Percentiles rank a stretch among this genome's conserved stretches.
phyloP scores from a whole-genome alignment of 192 early-diverging fungal species.

The Powellomyces hirtus region DNA sequence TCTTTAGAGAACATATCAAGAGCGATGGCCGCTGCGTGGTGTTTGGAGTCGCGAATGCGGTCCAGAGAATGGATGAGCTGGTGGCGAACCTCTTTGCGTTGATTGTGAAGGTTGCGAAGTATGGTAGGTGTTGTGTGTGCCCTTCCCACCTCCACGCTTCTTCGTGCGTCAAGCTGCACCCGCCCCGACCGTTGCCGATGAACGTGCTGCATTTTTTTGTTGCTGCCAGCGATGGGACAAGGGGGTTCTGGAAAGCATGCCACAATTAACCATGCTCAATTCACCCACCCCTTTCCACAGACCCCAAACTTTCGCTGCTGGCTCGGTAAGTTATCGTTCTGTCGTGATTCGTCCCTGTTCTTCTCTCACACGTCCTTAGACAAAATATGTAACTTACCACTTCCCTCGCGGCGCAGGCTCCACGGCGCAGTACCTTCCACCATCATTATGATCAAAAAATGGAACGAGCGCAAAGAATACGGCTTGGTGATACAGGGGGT shows the following conservation, averaged over 20 bases:
- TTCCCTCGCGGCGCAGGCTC: constrained; percentile 17
- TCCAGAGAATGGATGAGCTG: constrained; percentile 38
- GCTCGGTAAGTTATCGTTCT: constrained; percentile 18
- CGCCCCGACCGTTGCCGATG: too few species aligned
- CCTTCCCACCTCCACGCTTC: too few species aligned
- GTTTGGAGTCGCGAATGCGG: constrained; percentile 6
- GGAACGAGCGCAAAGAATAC: constrained; percentile 40
- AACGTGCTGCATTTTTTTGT: too few species aligned
- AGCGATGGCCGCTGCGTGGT: not conserved
- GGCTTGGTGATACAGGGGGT: constrained; percentile 25
- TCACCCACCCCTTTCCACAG: constrained; percentile 22
- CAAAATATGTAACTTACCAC: not conserved
- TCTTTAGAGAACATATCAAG: constrained; percentile 6
- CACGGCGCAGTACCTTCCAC: constrained; percentile 35
- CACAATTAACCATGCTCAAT: not conserved
- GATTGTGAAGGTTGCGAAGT: constrained; percentile 37
- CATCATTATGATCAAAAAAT: constrained; percentile 33
- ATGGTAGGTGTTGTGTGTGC: constrained; percentile 36
- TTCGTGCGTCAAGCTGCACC: too few species aligned
- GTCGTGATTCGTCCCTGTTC: too few species aligned
- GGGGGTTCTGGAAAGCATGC: not conserved
- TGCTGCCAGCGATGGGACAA: not conserved
- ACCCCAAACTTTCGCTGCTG: constrained; percentile 39
- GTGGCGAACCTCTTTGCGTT: constrained; percentile 33
- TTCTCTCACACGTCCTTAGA: too few species aligned